Base-by-base conservation (phyloP, 2,329 filamentous ascomycete genomes). In the Zopfia rhizophila region DNA sequence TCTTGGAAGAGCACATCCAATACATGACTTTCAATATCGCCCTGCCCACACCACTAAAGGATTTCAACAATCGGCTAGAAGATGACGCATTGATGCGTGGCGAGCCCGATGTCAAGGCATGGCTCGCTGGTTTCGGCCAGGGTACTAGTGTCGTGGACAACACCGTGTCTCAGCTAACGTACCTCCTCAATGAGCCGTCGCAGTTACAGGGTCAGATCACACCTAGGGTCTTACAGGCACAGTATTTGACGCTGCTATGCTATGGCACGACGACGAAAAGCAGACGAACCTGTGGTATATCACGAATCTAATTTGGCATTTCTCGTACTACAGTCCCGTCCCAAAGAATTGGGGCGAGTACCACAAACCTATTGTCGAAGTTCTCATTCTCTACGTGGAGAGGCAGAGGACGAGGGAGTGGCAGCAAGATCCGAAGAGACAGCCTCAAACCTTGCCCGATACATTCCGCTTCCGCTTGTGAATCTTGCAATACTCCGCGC, bases 401-500 rank as follows among this genome's bases (percentile, higher is more conserved):
- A 39, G 32, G 1, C 25, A 62, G 11, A 59, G 61, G 24, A 64
- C 58, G 2, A 17, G 31, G 7, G 48, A 54, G 1, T 68, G 63
- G 65, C 40, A 60, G n/a, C 37, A 39, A n/a, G 48, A 65, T 37
- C 45, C 53, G 0, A 27, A 52, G 1, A 52, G 61, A 0, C 29
- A 25, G 1, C 63, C 64, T 1, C 14, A 27, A 7, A 51, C 66
- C 1, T 22, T 69, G 1, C 64, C 63, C 1, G 56, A 64, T 18
- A 61, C 60, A 0, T 68, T 65, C 33, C 3, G 13, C 1, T 51
- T 62, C 30, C 55, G 54, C 1, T 56, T 72, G 5, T 54, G 56
- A 40, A 46, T 72, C 2, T 47, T 70, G 4, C 45, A 59, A 5
- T 66, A 58, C 23, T 57, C 64, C 2, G 36, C n/a, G n/a, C n/a